These are phyloP conservation scores for Ophiostoma quercus DNA, from an alignment of 2,329 filamentous ascomycete genomes.

Conservation along the genomic window DNA sequence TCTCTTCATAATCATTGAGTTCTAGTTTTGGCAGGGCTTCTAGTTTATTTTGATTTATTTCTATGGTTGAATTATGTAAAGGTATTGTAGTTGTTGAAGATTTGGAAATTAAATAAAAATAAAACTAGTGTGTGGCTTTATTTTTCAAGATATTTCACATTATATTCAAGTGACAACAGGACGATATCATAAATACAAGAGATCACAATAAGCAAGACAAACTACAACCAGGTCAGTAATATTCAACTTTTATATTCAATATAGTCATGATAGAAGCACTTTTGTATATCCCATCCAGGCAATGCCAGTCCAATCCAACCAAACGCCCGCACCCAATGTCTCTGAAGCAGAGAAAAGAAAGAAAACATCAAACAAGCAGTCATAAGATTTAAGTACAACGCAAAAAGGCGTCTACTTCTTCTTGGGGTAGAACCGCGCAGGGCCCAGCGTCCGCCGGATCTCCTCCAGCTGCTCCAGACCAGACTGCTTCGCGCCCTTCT, in stretches of 20 bases:
- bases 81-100: too few relatives aligned
- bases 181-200: too few relatives aligned
- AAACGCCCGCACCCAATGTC: conserved; percentile 11
- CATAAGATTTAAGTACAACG: background rate
- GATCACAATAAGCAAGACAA: background rate
- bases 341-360: background rate
- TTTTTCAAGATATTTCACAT: too few relatives aligned
- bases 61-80: too few relatives aligned
- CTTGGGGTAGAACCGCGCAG: conserved; percentile 53
- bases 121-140: too few relatives aligned
- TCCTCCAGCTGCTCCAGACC: conserved; percentile 89
- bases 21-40: too few relatives aligned
- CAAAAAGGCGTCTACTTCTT: conserved; percentile 10
- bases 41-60: too few relatives aligned
- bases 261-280: conserved; percentile 15
- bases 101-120: too few relatives aligned
- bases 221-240: background rate
- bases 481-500: conserved; percentile 73
- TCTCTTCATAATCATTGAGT: too few relatives aligned
- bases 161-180: too few relatives aligned
- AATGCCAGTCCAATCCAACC: conserved; percentile 10
- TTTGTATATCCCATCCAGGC: conserved; percentile 8
- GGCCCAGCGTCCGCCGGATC: conserved; percentile 72
- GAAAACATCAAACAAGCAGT: background rate
- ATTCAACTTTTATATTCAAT: conserved; percentile 5